phyloP scores from a whole-genome alignment of 2,329 filamentous ascomycete species.

The Fusarium buxicola region DNA sequence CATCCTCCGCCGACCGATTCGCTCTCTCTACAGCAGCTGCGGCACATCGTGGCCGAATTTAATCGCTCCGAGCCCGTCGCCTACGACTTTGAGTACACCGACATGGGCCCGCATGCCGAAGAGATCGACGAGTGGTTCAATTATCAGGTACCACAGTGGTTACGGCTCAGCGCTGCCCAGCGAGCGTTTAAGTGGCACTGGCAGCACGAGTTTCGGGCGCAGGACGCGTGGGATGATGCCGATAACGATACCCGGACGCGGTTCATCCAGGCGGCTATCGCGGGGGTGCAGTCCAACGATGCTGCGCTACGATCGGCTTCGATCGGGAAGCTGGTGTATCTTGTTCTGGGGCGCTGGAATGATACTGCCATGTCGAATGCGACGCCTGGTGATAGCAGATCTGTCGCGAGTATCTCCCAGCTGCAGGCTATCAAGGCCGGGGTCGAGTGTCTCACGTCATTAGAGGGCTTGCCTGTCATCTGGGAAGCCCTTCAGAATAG shows the following conservation, averaged over 20 bases:
- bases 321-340: conserved; percentile 68
- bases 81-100: conserved; percentile 88
- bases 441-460: conserved; percentile 62
- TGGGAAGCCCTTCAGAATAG: conserved; percentile 63
- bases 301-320: conserved; percentile 62
- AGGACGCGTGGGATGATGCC: conserved; percentile 73
- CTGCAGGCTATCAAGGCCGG: conserved; percentile 69
- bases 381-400: conserved; percentile 56
- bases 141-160: conserved; percentile 88
- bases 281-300: conserved; percentile 57
- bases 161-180: conserved; percentile 80
- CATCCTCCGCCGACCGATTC: conserved; percentile 69
- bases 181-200: conserved; percentile 82
- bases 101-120: conserved; percentile 79
- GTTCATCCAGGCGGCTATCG: conserved; percentile 69
- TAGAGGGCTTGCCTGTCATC: conserved; percentile 62
- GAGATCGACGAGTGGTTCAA: conserved; percentile 99
- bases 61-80: conserved; percentile 75
- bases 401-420: conserved; percentile 66
- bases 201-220: conserved; percentile 61
- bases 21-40: conserved; percentile 79
- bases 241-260: conserved; percentile 64
- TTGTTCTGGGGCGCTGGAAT: conserved; percentile 77
- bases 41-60: conserved; percentile 78
- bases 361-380: conserved; percentile 68